These are phyloP conservation scores for Podila epigama DNA, from an alignment of 192 early-diverging fungal species.

Conservation along the genomic window DNA sequence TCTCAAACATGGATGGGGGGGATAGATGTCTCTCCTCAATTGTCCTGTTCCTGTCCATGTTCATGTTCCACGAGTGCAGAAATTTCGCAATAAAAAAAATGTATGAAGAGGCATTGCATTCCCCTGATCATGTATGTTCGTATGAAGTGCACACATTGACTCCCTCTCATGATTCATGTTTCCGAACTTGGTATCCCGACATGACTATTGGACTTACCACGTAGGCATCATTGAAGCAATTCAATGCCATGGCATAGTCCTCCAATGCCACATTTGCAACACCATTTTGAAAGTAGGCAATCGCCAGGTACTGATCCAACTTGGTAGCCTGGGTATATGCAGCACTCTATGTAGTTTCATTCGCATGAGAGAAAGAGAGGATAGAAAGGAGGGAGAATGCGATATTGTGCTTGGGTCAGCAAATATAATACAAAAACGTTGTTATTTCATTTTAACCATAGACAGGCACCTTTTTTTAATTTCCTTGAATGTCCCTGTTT, in stretches of 20 bases:
- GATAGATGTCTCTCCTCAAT: constrained; percentile 2
- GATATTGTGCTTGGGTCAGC: neutral
- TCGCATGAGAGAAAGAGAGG: constrained; percentile 8
- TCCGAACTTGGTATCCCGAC: neutral
- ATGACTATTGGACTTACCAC: constrained; percentile 61
- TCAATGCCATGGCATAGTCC: constrained; percentile 72
- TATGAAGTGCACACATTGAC: no score
- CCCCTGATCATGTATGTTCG: no score
- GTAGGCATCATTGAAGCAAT: constrained; percentile 84
- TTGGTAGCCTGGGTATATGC: constrained; percentile 77
- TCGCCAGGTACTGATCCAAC: constrained; percentile 88
- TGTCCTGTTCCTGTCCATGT: constrained; percentile 2
- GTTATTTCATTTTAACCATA: neutral
- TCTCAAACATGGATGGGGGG: constrained; percentile 4
- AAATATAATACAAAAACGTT: neutral
- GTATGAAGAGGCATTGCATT: no score
- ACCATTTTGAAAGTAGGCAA: constrained; percentile 93
- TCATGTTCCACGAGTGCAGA: neutral
- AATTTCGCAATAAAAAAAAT: neutral
- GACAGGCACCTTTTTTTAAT: neutral
- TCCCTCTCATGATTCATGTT: no score
- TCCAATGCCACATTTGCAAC: constrained; percentile 80
- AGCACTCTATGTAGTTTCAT: constrained; percentile 61
- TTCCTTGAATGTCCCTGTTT: no score
- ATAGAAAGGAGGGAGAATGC: neutral